Conservation (phyloP, 176 grass and related monocot genomes). For the Dactylis glomerata region DNA sequence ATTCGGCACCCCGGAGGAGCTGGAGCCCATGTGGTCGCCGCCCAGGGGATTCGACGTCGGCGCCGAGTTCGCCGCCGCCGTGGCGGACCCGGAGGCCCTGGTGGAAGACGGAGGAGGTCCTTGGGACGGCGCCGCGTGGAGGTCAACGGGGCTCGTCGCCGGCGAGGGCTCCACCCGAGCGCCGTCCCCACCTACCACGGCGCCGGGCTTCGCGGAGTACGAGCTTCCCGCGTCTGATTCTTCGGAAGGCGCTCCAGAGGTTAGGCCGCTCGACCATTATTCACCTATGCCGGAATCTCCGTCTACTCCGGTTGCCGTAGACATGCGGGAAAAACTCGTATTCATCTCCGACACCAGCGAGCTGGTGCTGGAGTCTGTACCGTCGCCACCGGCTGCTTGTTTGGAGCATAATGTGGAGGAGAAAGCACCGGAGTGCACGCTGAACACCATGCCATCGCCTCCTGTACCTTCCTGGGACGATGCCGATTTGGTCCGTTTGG, state of each 20-base stretch:
- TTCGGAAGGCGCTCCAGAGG: neutral
- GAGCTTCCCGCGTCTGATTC: neutral
- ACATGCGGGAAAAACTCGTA: neutral
- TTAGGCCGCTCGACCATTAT: neutral
- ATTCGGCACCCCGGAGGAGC: slow-evolving; percentile 38
- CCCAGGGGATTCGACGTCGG: slow-evolving; percentile 36
- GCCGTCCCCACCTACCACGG: neutral
- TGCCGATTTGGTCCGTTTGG: neutral
- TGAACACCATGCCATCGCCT: slow-evolving; percentile 25
- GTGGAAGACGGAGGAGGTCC: slow-evolving; percentile 32
- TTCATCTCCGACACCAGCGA: neutral
- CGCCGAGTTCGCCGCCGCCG: slow-evolving; percentile 24
- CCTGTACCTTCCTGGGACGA: neutral
- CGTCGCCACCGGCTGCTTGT: neutral
- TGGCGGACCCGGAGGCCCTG: slow-evolving; percentile 15
- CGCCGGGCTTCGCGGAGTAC: slow-evolving; percentile 8
- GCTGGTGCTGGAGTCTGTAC: neutral
- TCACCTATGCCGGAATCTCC: neutral
- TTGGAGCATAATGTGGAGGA: slow-evolving; percentile 20
- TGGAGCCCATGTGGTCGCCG: slow-evolving; percentile 53
- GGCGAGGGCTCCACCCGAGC: slow-evolving; percentile 3
- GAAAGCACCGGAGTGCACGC: neutral
- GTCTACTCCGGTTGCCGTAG: slow-evolving; percentile 19
- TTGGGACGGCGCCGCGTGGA: slow-evolving; percentile 40
- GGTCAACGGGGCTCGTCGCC: slow-evolving; percentile 37